phyloP scores from a whole-genome alignment of 177 flowering plant genomes.

The Vitis hybrid region DNA sequence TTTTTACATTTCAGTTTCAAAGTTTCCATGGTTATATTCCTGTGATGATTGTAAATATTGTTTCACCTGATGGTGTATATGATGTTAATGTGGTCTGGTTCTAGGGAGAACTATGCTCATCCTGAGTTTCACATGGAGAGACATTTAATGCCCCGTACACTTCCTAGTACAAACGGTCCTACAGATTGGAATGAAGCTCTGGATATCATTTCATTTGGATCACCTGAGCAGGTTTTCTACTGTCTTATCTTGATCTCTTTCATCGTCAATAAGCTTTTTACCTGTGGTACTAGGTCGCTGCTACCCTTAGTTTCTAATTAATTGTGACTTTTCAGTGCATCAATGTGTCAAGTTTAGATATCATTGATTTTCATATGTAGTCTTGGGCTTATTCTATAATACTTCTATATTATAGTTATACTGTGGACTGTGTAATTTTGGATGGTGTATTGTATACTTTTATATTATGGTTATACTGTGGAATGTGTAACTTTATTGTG shows the following conservation, averaged over 20 bases:
- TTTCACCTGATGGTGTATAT: neutral
- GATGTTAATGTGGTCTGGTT: neutral
- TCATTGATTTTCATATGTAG: neutral
- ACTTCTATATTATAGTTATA: too few relatives aligned
- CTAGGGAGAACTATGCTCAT: conserved; percentile 62
- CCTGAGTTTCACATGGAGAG: conserved; percentile 64
- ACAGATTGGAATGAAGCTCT: conserved; percentile 98
- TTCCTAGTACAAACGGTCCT: conserved; percentile 59
- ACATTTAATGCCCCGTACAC: conserved; percentile 37
- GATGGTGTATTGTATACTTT: too few relatives aligned
- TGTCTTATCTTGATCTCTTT: neutral
- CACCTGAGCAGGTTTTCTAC: conserved; percentile 84
- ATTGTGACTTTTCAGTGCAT: too few relatives aligned
- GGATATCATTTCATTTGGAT: conserved; percentile 77
- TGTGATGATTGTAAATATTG: neutral
- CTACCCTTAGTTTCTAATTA: too few relatives aligned
- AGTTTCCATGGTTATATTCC: neutral
- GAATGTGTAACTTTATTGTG: too few relatives aligned
- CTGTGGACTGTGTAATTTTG: too few relatives aligned
- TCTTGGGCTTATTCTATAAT: too few relatives aligned
- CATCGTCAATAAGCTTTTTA: neutral
- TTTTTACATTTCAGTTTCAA: neutral
- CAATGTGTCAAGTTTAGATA: neutral
- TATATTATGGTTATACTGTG: too few relatives aligned
- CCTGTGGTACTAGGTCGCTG: neutral